Evolutionary conservation across 176 grass and related monocot species (phyloP).

Genomic region (Areca catechu): DNA sequence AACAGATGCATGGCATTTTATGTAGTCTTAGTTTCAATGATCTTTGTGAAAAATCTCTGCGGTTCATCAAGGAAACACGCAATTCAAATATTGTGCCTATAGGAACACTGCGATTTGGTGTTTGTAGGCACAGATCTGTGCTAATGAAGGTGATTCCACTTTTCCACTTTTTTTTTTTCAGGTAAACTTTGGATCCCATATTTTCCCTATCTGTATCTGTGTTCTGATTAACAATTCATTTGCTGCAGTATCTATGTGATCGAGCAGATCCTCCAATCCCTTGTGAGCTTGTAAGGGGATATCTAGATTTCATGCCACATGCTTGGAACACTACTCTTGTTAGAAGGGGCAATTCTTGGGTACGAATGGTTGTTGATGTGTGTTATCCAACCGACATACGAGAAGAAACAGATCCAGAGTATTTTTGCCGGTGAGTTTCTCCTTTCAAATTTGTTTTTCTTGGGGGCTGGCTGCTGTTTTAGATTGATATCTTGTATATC

Average conservation of each 20-base stretch:
- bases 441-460: too few species aligned
- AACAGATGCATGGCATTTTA: conserved; percentile 23
- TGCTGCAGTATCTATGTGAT: conserved; percentile 84
- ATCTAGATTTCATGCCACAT: conserved; percentile 95
- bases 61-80: conserved; percentile 68
- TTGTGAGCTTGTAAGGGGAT: conserved; percentile 89
- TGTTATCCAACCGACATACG: conserved; percentile 92
- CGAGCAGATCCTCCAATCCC: conserved; percentile 85
- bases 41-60: conserved; percentile 65
- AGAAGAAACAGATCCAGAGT: conserved; percentile 90
- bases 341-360: conserved; percentile 52
- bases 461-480: too few species aligned
- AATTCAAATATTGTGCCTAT: conserved; percentile 93
- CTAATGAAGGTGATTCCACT: conserved; percentile 70
- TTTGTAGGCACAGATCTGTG: conserved; percentile 96
- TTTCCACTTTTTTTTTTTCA: not conserved
- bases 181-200: too few species aligned
- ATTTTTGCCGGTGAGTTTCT: conserved; percentile 65
- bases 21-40: conserved; percentile 36
- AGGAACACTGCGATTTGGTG: conserved; percentile 70
- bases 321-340: conserved; percentile 91
- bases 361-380: conserved; percentile 88
- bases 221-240: not conserved
- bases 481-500: too few species aligned
- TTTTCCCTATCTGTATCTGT: not conserved